Base-by-base conservation (phyloP, 2,329 filamentous ascomycete species). In the Nemania bipapillata region DNA sequence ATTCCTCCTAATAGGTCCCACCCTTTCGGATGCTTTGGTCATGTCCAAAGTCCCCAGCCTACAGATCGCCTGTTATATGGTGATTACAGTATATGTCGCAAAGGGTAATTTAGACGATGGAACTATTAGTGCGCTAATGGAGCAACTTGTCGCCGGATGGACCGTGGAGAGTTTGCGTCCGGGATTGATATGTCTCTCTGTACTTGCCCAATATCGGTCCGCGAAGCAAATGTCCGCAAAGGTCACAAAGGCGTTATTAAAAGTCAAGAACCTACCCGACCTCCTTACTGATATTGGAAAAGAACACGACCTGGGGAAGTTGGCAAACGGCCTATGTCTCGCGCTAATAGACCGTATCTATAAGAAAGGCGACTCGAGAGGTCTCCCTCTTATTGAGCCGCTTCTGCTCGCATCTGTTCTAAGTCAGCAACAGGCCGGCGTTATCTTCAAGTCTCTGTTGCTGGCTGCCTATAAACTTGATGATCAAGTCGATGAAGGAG, bases 21-120 rank as follows among this genome's bases (percentile, higher is more conserved):
- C 94, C 2, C 85, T 99, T 35, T 92, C 93, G 68, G 90, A 92
- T 71, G 92, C 91, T 1, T 85, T 98, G 69, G 86, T 90, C 8
- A 87, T 95, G 83, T 90, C 90, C 74, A 89, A 91, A 69, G 89
- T 91, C 0, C 88, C 93, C 0, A 92, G 95, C 70, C 83, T 97
- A 49, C 92, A 94, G 72, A 87, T 96, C 68, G 94, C 92, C 17
- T 94, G 92, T 65, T 98, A 97, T 79, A 97, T 97, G 91, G 89
- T 97, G 22, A 87, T 94, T 64, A 89, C 93, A 6, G 89, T 98
- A 56, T 86, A 98, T 70, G 94, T 93, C 6, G 90, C 92, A 56
- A 97, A 97, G 80, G 90, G 91, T 0, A 86, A 88, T 55, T 85
- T 98, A 15, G 89, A 92, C 54, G 94, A 98, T 74, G 87, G 87